Percentiles rank a stretch among this genome's conserved stretches.
Conservation (phyloP, 2,329 filamentous ascomycete species). For the Emericellopsis cladophorae region DNA sequence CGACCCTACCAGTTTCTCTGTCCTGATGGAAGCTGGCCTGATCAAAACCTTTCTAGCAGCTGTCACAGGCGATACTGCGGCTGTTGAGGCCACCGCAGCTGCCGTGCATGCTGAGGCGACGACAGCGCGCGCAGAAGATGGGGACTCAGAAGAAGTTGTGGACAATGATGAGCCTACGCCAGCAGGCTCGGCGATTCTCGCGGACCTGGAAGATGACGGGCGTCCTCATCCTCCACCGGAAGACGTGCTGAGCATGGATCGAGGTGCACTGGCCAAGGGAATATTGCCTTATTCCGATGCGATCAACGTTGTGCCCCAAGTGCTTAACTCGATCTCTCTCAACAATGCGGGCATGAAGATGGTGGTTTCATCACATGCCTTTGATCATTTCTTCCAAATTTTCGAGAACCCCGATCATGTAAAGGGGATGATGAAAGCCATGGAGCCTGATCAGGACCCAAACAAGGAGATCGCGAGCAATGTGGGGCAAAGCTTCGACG, state of each 20-base stretch:
- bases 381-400: conserved; percentile 87
- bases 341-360: conserved; percentile 80
- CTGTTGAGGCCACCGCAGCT: conserved; percentile 10
- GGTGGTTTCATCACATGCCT: conserved; percentile 69
- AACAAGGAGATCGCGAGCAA: conserved; percentile 45
- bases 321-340: conserved; percentile 86
- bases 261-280: conserved; percentile 44
- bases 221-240: conserved; percentile 39
- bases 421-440: conserved; percentile 46
- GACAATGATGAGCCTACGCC: conserved; percentile 21
- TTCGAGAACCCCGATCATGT: conserved; percentile 89
- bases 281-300: conserved; percentile 84
- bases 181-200: conserved; percentile 19
- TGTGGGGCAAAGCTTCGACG: conserved; percentile 80
- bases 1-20: conserved; percentile 91
- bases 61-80: conserved; percentile 46
- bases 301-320: conserved; percentile 73
- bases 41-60: conserved; percentile 78
- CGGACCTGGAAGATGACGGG: conserved; percentile 20
- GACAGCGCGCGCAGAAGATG: no score
- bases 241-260: conserved; percentile 30
- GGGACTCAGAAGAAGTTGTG: conserved; percentile 8
- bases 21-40: conserved; percentile 87
- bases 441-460: conserved; percentile 43
- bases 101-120: conserved; percentile 7